Base-by-base conservation (phyloP, 2,329 filamentous ascomycete species). In the Triangularia setosa region DNA sequence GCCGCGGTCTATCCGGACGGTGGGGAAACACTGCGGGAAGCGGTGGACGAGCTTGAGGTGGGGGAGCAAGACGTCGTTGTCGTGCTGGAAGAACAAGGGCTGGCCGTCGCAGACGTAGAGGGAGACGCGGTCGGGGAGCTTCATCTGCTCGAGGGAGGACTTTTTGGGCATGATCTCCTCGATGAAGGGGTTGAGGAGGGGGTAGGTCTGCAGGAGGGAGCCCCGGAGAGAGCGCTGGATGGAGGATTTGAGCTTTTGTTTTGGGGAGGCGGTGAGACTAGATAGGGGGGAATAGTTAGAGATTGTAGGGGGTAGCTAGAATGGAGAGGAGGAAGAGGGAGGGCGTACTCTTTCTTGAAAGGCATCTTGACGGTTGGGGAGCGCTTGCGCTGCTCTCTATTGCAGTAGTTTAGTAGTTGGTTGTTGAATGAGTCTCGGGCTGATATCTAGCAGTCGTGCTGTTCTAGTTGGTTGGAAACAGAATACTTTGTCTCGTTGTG, bases 121-220 rank as follows among this genome's bases (percentile, higher is more conserved):
- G 21, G 90, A 90, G 71, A 91, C 89, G 73, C 92, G 90, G 78
- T 98, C 94, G 68, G 94, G 93, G 65, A 97, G 87, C 81, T 98
- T 98, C 79, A 98, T 88, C 70, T 92, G 87, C 78, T 94, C 90
- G 61, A 98, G 83, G 68, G 95, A 92, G 65, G 90, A 87, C 78
- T 98, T 99, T 80, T 98, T 98, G 59, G 95, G 95, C 70, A 99
- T 84, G 72, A 98, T 88, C 76, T 96, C 92, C 77, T 99, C 95
- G 78, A 97, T 96, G 79, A 92, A 86, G 0, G 92, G 91, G 70
- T 88, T 87, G 60, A 98, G 89, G 60, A 91, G 86, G 2, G 95
- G 95, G 79, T 96, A 97, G 61, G 90, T 90, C 65, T 92, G 84
- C 69, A 95, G 82, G 70, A 98, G 86, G 73, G 91, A 91, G 73